Conservation (phyloP, 306 rosid species). For the Quercus parvula region DNA sequence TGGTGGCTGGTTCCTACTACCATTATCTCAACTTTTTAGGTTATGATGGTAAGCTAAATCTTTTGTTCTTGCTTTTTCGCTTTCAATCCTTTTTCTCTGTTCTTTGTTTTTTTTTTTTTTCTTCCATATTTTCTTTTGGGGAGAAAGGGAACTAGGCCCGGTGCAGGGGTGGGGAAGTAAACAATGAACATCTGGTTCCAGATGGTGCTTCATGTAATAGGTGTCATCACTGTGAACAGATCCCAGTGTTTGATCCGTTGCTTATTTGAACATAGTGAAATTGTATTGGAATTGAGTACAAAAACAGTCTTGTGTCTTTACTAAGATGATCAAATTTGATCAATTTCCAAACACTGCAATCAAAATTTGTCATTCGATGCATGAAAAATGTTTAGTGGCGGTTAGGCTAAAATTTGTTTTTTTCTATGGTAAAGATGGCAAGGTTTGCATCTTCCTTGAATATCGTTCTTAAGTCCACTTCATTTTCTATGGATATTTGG, state of each 20-base stretch:
- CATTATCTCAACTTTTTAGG: conserved; percentile 99
- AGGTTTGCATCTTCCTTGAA: neutral
- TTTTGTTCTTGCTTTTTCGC: neutral
- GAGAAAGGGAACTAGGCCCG: neutral
- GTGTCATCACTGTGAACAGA: neutral
- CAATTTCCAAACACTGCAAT: neutral
- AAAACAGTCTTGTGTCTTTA: neutral
- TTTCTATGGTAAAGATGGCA: neutral
- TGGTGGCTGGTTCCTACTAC: conserved; percentile 93
- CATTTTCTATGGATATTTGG: neutral
- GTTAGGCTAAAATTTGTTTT: neutral
- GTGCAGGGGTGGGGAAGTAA: neutral
- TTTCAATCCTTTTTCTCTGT: neutral
- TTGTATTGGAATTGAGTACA: neutral
- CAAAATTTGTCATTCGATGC: neutral
- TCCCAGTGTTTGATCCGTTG: neutral
- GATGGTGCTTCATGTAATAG: neutral
- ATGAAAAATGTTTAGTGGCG: neutral
- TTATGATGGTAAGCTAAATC: conserved; percentile 72
- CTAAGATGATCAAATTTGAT: neutral
- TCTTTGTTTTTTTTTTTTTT: neutral
- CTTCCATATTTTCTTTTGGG: neutral
- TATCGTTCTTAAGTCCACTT: neutral
- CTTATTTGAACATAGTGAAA: neutral
- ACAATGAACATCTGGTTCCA: neutral